A percentile compares a stretch with the other conserved stretches of the same genome.
phyloP scores from a whole-genome alignment of 768 basidiomycete genomes.

The Lactarius hatsudake region DNA sequence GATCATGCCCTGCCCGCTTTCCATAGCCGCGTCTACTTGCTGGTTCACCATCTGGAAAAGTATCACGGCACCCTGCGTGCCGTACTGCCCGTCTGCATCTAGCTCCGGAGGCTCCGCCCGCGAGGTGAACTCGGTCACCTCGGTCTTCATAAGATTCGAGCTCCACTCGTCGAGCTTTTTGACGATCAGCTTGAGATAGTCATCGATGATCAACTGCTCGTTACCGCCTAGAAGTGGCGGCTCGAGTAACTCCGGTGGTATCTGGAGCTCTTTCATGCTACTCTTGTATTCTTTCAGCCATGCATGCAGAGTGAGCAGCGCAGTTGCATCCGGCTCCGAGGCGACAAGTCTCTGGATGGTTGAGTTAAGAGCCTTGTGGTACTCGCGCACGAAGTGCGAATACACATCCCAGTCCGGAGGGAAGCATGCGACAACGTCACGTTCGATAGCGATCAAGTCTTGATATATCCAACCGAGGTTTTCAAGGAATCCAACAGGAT shows the following conservation, averaged over 20 bases:
- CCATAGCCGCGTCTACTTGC: slow-evolving; percentile 90
- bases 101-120: slow-evolving; percentile 85
- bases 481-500: slow-evolving; percentile 73
- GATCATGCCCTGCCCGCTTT: slow-evolving; percentile 93
- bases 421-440: slow-evolving; percentile 87
- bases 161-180: slow-evolving; percentile 98
- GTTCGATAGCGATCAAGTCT: slow-evolving; percentile 90
- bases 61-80: slow-evolving; percentile 86
- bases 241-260: slow-evolving; percentile 76
- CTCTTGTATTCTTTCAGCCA: slow-evolving; percentile 97
- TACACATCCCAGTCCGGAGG: slow-evolving; percentile 91
- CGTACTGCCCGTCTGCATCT: slow-evolving; percentile 86
- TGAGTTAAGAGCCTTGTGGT: slow-evolving; percentile 81
- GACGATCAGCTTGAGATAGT: slow-evolving; percentile 91
- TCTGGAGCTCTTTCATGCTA: slow-evolving; percentile 90
- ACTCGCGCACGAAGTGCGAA: slow-evolving; percentile 77
- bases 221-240: slow-evolving; percentile 94
- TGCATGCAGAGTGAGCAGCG: slow-evolving; percentile 79
- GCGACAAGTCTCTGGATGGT: slow-evolving; percentile 68
- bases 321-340: slow-evolving; percentile 82
- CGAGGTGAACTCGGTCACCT: slow-evolving; percentile 77
- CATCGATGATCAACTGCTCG: slow-evolving; percentile 90
- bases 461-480: slow-evolving; percentile 89
- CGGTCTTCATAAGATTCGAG: slow-evolving; percentile 87
- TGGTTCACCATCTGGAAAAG: slow-evolving; percentile 99